Evolutionary conservation across 768 basidiomycete genomes (phyloP).

Genomic region (Amanita brunnescens): DNA sequence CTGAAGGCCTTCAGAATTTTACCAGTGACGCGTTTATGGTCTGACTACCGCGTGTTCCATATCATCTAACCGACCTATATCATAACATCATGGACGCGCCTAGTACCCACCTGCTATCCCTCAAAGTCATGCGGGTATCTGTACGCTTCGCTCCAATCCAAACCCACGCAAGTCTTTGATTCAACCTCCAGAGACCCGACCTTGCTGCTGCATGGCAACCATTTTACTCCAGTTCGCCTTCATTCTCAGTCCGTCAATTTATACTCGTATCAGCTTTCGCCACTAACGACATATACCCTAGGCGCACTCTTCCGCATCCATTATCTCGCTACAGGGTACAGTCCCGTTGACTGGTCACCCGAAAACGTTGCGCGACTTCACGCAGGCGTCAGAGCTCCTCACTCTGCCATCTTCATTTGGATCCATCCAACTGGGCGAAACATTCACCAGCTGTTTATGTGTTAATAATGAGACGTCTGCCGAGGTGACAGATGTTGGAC

Average conservation of each 20-base stretch:
- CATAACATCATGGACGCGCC: constrained; percentile 35
- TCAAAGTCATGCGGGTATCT: constrained; percentile 86
- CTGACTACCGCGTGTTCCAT: not conserved
- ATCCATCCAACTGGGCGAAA: constrained; percentile 82
- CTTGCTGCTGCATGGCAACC: constrained; percentile 76
- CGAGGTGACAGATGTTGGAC: constrained; percentile 51
- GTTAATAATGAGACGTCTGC: constrained; percentile 70
- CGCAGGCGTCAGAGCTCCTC: constrained; percentile 69
- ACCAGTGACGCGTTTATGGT: not conserved
- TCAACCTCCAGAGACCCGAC: constrained; percentile 50
- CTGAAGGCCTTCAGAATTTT: constrained; percentile 15
- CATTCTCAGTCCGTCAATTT: constrained; percentile 49
- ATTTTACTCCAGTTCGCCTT: constrained; percentile 77
- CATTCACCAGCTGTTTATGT: constrained; percentile 74
- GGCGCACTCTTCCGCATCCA: constrained; percentile 68
- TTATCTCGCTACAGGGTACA: constrained; percentile 68
- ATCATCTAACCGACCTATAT: not conserved
- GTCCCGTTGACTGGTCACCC: constrained; percentile 66
- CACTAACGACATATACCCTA: constrained; percentile 13
- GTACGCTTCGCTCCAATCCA: constrained; percentile 34
- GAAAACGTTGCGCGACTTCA: constrained; percentile 77
- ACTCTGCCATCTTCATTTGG: constrained; percentile 81
- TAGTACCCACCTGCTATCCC: constrained; percentile 58
- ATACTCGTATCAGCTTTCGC: not conserved
- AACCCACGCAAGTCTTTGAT: constrained; percentile 8